These are phyloP conservation scores for Delonix regia DNA, from an alignment of 306 rosid genomes.

Conservation along the genomic window DNA sequence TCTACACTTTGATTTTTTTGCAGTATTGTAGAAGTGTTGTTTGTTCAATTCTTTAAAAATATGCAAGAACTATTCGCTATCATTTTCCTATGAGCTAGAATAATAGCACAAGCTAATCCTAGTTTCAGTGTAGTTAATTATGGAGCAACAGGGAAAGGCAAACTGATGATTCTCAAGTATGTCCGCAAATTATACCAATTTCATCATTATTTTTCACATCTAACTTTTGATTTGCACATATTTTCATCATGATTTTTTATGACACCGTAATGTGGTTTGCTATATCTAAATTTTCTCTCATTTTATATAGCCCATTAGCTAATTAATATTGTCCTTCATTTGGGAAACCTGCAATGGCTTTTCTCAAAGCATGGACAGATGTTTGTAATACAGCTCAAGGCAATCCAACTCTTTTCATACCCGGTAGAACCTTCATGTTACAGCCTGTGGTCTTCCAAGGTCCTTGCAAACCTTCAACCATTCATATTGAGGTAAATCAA, in stretches of 20 bases:
- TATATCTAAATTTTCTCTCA: not conserved
- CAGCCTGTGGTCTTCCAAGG: constrained; percentile 50
- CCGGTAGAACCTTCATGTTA: constrained; percentile 46
- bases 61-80: constrained; percentile 7
- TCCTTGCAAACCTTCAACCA: constrained; percentile 49
- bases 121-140: constrained; percentile 38
- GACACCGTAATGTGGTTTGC: not conserved
- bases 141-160: constrained; percentile 53
- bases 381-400: constrained; percentile 39
- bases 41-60: constrained; percentile 4
- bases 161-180: constrained; percentile 55
- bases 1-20: too few relatives aligned
- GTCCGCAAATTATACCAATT: not conserved
- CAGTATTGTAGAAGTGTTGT: too few relatives aligned
- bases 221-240: not conserved
- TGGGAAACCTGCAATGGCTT: constrained; percentile 43
- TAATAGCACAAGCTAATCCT: not conserved
- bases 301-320: not conserved
- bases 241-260: not conserved
- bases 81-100: not conserved
- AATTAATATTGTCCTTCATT: not conserved
- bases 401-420: constrained; percentile 42
- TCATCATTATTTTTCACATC: not conserved
- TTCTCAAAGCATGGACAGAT: constrained; percentile 55
- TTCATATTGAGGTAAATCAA: constrained; percentile 42